Conservation (phyloP, 139 green algal genomes). For the Chlamydomonas sp. region DNA sequence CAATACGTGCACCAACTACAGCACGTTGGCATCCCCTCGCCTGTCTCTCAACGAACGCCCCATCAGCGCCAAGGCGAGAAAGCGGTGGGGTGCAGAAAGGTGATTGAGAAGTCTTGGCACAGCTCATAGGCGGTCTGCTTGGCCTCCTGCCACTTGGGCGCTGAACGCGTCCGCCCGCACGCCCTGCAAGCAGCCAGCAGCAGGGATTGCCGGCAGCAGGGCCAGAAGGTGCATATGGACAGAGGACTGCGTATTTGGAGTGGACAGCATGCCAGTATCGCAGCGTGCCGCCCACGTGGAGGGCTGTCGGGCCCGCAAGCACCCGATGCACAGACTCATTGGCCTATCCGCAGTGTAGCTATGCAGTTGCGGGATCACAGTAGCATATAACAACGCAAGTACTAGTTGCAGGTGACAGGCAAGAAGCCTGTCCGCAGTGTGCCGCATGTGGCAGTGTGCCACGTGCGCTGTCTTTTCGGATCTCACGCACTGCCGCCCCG, state of each 20-base stretch:
- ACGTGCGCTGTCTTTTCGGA: not conserved
- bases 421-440: not conserved
- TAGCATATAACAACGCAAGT: too few relatives aligned
- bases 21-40: not conserved
- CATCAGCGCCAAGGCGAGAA: not conserved
- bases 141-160: not conserved
- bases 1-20: not conserved
- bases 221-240: not conserved
- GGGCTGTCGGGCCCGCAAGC: not conserved
- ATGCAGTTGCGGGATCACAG: too few relatives aligned
- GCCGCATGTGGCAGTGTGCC: not conserved
- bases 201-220: not conserved
- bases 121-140: not conserved
- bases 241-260: not conserved
- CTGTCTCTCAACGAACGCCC: not conserved
- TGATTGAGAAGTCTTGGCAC: not conserved
- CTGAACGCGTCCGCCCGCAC: not conserved
- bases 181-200: not conserved
- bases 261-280: not conserved
- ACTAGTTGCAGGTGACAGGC: too few relatives aligned
- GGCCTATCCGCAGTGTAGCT: too few relatives aligned
- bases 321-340: not conserved
- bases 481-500: not conserved
- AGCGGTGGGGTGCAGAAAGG: not conserved
- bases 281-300: not conserved